Base-by-base conservation (phyloP, 192 early-diverging fungal species). In the Backusella tuberculispora region DNA sequence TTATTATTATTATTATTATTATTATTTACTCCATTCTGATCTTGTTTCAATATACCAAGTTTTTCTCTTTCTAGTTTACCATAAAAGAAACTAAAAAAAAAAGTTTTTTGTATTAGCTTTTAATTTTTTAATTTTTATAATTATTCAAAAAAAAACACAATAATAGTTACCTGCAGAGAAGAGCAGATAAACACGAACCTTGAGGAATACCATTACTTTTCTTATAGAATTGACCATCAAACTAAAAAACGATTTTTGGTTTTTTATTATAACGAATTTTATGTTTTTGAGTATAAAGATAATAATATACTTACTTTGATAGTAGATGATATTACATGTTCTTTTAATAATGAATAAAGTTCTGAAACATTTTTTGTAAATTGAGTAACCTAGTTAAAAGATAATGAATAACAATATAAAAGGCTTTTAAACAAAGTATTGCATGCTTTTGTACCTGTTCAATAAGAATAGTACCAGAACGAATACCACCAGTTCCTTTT, bases 1-100 rank as follows among this genome's bases (percentile, higher is more conserved):
- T n/a, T n/a, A n/a, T n/a, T n/a, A n/a, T n/a, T n/a, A n/a, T n/a
- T n/a, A n/a, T n/a, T n/a, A n/a, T n/a, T n/a, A n/a, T n/a, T n/a
- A n/a, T 34, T 34, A 34, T 13, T 66, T 69, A 69, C 68, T 15
- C 68, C 68, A 29, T 42, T 44, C 3, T 40, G 19, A 15, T 69
- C 68, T 40, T 45, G 14, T 7, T 69, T 45, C 14, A 45, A 29
- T 7, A 47, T 26, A 5, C 21, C 8, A 7, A 69, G 19, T 17
- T 46, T 69, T 19, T 69, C 68, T 8, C 45, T 17, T 29, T 69
- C 68, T 0, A 69, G 26, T 17, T 34, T 45, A 26, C 43, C 68
- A 17, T 43, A 45, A 46, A 47, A 69, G 2, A 69, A 46, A n/a
- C 68, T 69, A 69, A 34, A n/a, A n/a, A n/a, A n/a, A n/a, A n/a